Conservation (phyloP, 805 yeast genomes). For the Lipomyces mesembrius region DNA sequence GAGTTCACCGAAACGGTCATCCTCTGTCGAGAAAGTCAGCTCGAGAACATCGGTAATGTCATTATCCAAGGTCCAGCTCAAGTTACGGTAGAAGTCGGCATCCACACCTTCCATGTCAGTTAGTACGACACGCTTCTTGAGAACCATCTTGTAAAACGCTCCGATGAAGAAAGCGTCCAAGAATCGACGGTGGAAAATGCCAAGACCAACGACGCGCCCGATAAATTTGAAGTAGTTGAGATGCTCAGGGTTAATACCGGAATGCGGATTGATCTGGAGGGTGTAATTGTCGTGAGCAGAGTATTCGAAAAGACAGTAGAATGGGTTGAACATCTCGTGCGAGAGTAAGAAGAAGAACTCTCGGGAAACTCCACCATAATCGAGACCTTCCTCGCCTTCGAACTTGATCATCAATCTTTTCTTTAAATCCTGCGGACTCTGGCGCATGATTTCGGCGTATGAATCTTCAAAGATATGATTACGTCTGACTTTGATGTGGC, state of each 20-base stretch:
- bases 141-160: slow-evolving; percentile 96
- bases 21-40: slow-evolving; percentile 81
- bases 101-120: slow-evolving; percentile 99
- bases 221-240: slow-evolving; percentile 96
- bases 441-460: slow-evolving; percentile 98
- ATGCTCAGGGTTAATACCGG: slow-evolving; percentile 97
- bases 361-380: slow-evolving; percentile 98
- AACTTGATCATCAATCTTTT: slow-evolving; percentile 97
- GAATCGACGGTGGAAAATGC: slow-evolving; percentile 97
- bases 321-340: slow-evolving; percentile 98
- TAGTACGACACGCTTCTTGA: slow-evolving; percentile 88
- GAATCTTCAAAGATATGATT: slow-evolving; percentile 96
- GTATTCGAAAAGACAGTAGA: slow-evolving; percentile 94
- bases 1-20: slow-evolving; percentile 93
- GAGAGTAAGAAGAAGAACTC: slow-evolving; percentile 95
- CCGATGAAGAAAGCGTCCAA: slow-evolving; percentile 98
- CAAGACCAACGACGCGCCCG: slow-evolving; percentile 97
- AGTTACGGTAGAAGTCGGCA: slow-evolving; percentile 91
- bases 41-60: slow-evolving; percentile 88
- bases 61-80: slow-evolving; percentile 94
- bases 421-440: slow-evolving; percentile 96
- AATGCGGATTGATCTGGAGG: slow-evolving; percentile 95
- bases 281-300: slow-evolving; percentile 98
- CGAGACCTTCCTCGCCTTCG: slow-evolving; percentile 99
- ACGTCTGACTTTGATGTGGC: slow-evolving; percentile 97